Evolutionary conservation across 2,329 filamentous ascomycete species (phyloP), one percentile per base, ranked within the genome.

Genomic region (Atkinsonella hypoxylon): DNA sequence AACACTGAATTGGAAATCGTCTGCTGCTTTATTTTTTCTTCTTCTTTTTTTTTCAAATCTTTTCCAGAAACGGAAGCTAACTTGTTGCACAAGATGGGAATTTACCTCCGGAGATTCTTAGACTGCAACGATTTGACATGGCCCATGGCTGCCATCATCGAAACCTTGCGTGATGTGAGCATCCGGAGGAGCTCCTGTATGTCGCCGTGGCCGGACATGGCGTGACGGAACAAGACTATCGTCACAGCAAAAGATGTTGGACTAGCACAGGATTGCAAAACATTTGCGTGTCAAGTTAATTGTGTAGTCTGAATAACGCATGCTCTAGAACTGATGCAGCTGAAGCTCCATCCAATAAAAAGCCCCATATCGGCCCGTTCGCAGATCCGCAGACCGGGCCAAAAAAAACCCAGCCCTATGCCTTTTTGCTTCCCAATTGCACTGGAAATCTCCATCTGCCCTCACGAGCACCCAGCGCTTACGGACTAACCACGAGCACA

Each of bases 111-210:
- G 20, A 83, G 68, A 40, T 74, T 73, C 41, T 72, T 74, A 2
- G 65, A 59, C 60, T 83, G 79, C 1, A 83, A 68, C 3, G 75
- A 70, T 61, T 77, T 81, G 52, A 82, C 70, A 55, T 80, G 75
- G 42, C 68, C 63, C 72, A 83, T 77, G 26, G 79, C 79, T 49
- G 73, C 72, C 63, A 82, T 70, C 67, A 82, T 78, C 3, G 78
- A 68, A 48, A 79, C 65, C 59, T 79, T 82, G 49, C 78, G 76
- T 45, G 73, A 70, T 3, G 77, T 82, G 56, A 83, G 67, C 50
- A 82, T 70, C 45, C 78, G 77, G 49, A 83, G 68, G 15, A 83
- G 71, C 59, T 81, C 79, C 57, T 82, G 78, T 20, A 83, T 64
- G 56, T 83, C 79, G 53, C 77, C 72, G 55, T 80, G 76, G 1